These are phyloP conservation scores for Leersia perrieri DNA, from an alignment of 176 grass and related monocot genomes.

Conservation along the genomic window DNA sequence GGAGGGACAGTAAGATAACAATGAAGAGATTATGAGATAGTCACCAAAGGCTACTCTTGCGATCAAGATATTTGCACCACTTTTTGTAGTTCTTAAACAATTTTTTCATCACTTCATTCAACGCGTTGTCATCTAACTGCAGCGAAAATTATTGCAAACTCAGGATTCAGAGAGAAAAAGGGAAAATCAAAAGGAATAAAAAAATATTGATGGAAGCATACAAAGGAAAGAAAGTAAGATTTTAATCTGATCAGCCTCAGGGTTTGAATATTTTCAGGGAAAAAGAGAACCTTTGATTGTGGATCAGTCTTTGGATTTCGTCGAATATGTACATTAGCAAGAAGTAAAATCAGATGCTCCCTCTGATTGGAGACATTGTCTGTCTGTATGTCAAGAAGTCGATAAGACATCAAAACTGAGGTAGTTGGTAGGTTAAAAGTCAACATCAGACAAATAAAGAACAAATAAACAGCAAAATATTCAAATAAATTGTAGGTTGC, in stretches of 20 bases:
- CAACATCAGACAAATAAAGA: slow-evolving; percentile 17
- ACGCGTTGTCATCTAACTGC: slow-evolving; percentile 75
- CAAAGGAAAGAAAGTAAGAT: slow-evolving; percentile 10
- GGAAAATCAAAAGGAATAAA: not conserved
- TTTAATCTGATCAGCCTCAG: slow-evolving; percentile 11
- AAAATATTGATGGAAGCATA: not conserved
- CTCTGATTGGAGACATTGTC: slow-evolving; percentile 96
- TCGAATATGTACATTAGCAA: slow-evolving; percentile 88
- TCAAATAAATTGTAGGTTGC: slow-evolving; percentile 16
- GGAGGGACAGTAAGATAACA: slow-evolving; percentile 21
- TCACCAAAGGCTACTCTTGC: slow-evolving; percentile 92
- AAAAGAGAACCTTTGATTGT: slow-evolving; percentile 65
- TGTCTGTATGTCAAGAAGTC: slow-evolving; percentile 59
- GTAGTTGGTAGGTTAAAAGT: slow-evolving; percentile 23
- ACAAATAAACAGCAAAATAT: slow-evolving; percentile 21
- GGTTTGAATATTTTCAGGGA: slow-evolving; percentile 19
- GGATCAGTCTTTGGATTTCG: slow-evolving; percentile 51
- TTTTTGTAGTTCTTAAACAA: slow-evolving; percentile 94
- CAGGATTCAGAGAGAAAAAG: slow-evolving; percentile 26
- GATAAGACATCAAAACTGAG: slow-evolving; percentile 30
- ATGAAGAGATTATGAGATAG: not conserved
- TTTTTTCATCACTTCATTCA: slow-evolving; percentile 84
- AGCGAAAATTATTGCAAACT: slow-evolving; percentile 9
- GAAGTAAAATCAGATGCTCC: slow-evolving; percentile 92
- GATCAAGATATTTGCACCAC: slow-evolving; percentile 88